Evolutionary conservation across 2,329 filamentous ascomycete species (phyloP), one percentile per base, ranked within the genome.

Genomic region (Cercospora brassicicola): DNA sequence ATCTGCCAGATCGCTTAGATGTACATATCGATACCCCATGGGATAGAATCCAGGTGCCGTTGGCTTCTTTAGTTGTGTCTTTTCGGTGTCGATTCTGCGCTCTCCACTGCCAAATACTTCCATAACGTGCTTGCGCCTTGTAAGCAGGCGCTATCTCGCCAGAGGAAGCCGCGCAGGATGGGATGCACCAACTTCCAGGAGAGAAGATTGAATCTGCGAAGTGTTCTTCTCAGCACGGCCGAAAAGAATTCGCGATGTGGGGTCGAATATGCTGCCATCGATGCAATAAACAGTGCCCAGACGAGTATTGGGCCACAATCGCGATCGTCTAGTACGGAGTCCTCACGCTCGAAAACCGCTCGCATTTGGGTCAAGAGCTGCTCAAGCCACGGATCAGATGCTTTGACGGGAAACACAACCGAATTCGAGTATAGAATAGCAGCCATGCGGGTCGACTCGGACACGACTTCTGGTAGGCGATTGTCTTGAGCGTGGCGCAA

Each of bases 171-270:
- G 15, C 28, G 18, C 11, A 69, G 33, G 2, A 62, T 33, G 30
- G 42, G 28, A 51, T 56, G 20, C 10, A 65, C 36, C 8, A 30
- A 26, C 1, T 18, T 45, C 67, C 42, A 67, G 7, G 48, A 56
- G 18, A 28, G 23, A 30, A 55, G 48, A 13, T 55, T 15, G 11
- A 55, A 9, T n/a, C 23, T 8, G 48, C 9, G 23, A 28, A 55
- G 48, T 28, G 28, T 2, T 15, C 48, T 5, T 20, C 48, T 28
- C 13, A 69, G 30, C 7, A 39, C 2, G 2, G 51, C 39, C 5
- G 64, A 26, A 31, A 69, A 69, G 57, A 67, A 69, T 4, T n/a
- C 45, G n/a, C 65, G 62, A 65, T 69, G 67, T 18, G 64, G 15
- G 10, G 65, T 67, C 59, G 57, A 51, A 23, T 67, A 69, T 31